These are phyloP conservation scores for Pichia paraexigua DNA, from an alignment of 805 yeast species.

Conservation along the genomic window DNA sequence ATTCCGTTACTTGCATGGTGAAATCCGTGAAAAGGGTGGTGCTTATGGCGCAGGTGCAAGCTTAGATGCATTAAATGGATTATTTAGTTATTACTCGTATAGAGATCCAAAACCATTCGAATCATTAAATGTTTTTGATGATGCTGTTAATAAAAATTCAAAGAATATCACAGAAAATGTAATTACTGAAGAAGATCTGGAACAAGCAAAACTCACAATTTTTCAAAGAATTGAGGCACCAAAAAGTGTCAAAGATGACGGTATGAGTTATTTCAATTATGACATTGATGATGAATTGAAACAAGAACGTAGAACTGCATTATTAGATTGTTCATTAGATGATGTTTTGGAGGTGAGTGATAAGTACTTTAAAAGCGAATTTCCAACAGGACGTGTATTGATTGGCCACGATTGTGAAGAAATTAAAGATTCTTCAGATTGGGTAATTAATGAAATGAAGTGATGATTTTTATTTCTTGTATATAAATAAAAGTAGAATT, in stretches of 20 bases:
- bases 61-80: conserved; percentile 74
- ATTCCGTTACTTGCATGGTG: conserved; percentile 78
- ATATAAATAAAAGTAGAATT: background rate
- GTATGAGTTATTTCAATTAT: conserved; percentile 53
- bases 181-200: conserved; percentile 51
- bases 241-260: conserved; percentile 70
- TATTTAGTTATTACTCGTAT: conserved; percentile 78
- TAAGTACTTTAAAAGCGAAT: conserved; percentile 40
- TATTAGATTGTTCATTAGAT: conserved; percentile 54
- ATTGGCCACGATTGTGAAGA: conserved; percentile 14
- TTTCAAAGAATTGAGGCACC: conserved; percentile 95
- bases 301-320: conserved; percentile 67
- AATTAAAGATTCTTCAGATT: background rate
- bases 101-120: conserved; percentile 84
- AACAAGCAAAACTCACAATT: conserved; percentile 83
- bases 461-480: background rate
- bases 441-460: conserved; percentile 9
- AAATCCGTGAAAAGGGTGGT: conserved; percentile 91
- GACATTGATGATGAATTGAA: conserved; percentile 72
- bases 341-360: conserved; percentile 64
- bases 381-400: conserved; percentile 11
- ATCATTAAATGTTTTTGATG: conserved; percentile 53
- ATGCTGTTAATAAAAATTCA: conserved; percentile 41
- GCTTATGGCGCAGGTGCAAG: conserved; percentile 96
- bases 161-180: conserved; percentile 18